Conservation (phyloP, 345 rosid species). For the Hibiscus tridactylites region DNA sequence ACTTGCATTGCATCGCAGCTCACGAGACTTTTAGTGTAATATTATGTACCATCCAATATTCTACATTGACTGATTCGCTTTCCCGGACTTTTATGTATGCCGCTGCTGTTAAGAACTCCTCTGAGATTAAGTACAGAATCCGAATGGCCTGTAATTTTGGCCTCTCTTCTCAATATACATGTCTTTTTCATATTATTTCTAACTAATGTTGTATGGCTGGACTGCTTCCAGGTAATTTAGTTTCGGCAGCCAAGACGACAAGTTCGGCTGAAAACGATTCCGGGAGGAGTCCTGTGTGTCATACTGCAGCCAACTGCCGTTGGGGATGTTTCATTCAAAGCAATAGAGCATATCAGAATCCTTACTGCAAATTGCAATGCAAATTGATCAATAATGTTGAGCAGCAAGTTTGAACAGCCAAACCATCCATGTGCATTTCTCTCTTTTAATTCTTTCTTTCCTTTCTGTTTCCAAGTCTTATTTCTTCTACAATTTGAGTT, state of each 20-base stretch:
- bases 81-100: slow-evolving; percentile 15
- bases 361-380: neutral
- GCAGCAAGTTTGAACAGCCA: too few relatives aligned
- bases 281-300: slow-evolving; percentile 37
- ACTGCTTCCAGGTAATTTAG: slow-evolving; percentile 23
- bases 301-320: neutral
- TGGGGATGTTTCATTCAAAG: neutral
- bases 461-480: too few relatives aligned
- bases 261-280: slow-evolving; percentile 44
- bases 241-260: slow-evolving; percentile 7
- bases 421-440: too few relatives aligned
- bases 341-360: too few relatives aligned
- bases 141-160: slow-evolving; percentile 12
- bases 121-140: slow-evolving; percentile 8
- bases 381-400: neutral
- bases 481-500: too few relatives aligned
- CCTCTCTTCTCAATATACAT: neutral
- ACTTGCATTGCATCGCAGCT: slow-evolving; percentile 14
- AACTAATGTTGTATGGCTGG: too few relatives aligned
- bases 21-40: slow-evolving; percentile 36
- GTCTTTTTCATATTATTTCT: too few relatives aligned
- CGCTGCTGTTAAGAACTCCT: slow-evolving; percentile 17
- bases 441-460: too few relatives aligned
- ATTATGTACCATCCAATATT: slow-evolving; percentile 26
- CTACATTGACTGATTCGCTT: slow-evolving; percentile 24